Percentiles rank a stretch among this genome's conserved stretches.
These are phyloP conservation scores for Cunninghamia lanceolata DNA, from an alignment of 75 land plant genomes.

Conservation along the genomic window DNA sequence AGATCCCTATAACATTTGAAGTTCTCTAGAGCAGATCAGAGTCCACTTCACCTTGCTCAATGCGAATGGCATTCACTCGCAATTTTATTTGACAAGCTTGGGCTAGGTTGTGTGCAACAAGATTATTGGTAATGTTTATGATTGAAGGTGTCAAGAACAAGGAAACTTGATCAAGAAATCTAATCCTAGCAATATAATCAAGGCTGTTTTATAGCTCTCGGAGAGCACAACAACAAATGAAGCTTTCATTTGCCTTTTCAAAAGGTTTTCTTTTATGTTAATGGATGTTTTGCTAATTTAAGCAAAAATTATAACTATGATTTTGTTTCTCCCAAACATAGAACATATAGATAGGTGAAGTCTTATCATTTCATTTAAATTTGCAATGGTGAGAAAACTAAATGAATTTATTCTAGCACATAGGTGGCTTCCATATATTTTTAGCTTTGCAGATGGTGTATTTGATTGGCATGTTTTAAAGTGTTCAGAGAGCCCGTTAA, in stretches of 20 bases:
- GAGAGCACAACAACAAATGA: not conserved
- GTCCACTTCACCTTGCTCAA: not conserved
- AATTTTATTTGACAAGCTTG: not conserved
- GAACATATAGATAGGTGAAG: not conserved
- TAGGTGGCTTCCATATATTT: too few species aligned
- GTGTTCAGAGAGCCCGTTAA: too few species aligned
- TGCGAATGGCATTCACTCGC: not conserved
- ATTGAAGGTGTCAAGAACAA: not conserved
- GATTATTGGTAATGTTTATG: not conserved
- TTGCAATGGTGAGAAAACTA: too few species aligned
- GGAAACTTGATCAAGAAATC: not conserved
- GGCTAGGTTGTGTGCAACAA: not conserved
- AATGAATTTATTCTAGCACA: too few species aligned
- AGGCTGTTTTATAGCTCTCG: not conserved
- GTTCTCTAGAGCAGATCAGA: not conserved
- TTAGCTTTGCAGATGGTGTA: too few species aligned
- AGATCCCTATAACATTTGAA: not conserved
- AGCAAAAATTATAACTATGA: not conserved
- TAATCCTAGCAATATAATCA: not conserved
- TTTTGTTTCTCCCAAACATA: not conserved
- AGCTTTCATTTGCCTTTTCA: not conserved
- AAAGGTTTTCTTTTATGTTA: not conserved
- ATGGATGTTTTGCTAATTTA: not conserved
- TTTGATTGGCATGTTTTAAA: too few species aligned
- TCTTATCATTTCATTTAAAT: not conserved